These are phyloP conservation scores for Arthonia radiata DNA, from an alignment of 495 filamentous ascomycete genomes.

Conservation along the genomic window DNA sequence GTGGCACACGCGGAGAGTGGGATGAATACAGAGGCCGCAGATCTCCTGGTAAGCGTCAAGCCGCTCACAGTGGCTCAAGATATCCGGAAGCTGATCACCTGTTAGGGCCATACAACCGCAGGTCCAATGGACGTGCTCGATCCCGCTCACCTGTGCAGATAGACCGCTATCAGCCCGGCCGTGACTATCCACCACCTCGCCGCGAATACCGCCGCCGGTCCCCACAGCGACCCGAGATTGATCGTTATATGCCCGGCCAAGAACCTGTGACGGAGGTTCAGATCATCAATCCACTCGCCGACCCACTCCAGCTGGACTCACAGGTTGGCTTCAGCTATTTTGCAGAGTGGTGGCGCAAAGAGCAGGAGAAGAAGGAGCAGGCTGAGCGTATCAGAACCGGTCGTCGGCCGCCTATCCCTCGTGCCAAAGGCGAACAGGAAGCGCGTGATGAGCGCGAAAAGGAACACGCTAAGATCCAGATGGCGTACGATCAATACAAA, in stretches of 20 bases:
- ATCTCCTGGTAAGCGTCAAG: no score
- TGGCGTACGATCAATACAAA: conserved; percentile 82
- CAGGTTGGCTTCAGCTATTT: conserved; percentile 95
- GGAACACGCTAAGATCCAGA: conserved; percentile 73
- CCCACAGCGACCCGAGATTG: conserved; percentile 49
- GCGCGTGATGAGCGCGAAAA: conserved; percentile 65
- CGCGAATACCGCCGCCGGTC: conserved; percentile 34
- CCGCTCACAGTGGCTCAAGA: no score
- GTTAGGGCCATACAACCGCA: no score
- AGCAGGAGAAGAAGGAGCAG: conserved; percentile 69
- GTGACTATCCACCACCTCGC: conserved; percentile 27
- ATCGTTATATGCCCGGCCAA: conserved; percentile 86
- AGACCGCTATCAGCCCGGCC: conserved; percentile 20
- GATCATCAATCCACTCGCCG: conserved; percentile 46
- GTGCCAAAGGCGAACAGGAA: conserved; percentile 51
- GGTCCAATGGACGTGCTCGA: conserved; percentile 23
- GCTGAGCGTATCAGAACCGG: conserved; percentile 55
- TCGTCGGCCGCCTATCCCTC: conserved; percentile 41
- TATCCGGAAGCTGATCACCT: no score
- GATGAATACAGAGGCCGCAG: no score
- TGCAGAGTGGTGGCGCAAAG: conserved; percentile 83
- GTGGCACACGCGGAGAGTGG: no score
- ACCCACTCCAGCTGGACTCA: conserved; percentile 65
- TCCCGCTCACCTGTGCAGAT: conserved; percentile 22
- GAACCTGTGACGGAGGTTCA: conserved; percentile 31